phyloP scores from a whole-genome alignment of 768 basidiomycete species.

The Goffeauzyma gilvescens region DNA sequence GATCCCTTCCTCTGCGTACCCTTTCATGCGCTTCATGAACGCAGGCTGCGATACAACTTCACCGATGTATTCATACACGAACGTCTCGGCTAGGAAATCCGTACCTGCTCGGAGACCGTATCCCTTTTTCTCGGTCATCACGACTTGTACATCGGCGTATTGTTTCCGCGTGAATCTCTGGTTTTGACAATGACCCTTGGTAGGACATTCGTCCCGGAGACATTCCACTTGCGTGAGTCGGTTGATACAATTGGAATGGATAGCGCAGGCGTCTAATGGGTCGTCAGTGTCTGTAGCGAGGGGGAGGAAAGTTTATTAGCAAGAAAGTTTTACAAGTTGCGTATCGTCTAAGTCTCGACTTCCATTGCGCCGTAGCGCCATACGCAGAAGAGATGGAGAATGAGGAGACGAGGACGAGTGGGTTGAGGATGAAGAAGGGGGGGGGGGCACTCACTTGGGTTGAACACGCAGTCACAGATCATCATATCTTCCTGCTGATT shows the following conservation, averaged over 20 bases:
- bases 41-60: constrained; percentile 75
- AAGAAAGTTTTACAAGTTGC: constrained; percentile 9
- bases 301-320: constrained; percentile 26
- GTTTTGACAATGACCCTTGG: constrained; percentile 64
- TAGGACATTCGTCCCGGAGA: constrained; percentile 70
- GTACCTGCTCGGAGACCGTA: constrained; percentile 66
- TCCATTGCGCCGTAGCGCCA: not conserved
- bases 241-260: constrained; percentile 85
- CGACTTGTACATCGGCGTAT: constrained; percentile 73
- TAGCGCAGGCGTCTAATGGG: constrained; percentile 56
- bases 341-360: constrained; percentile 2
- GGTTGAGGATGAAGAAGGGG: too few species aligned
- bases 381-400: not conserved
- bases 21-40: constrained; percentile 83
- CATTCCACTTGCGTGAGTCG: constrained; percentile 94
- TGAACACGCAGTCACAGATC: constrained; percentile 80
- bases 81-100: constrained; percentile 41
- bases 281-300: constrained; percentile 41
- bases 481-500: constrained; percentile 79
- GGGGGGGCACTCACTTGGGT: too few species aligned
- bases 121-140: constrained; percentile 86
- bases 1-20: constrained; percentile 81
- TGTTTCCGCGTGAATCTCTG: constrained; percentile 77
- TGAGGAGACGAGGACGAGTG: too few species aligned
- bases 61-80: constrained; percentile 95